Evolutionary conservation across 116 monocot species (phyloP), one percentile per base, ranked within the genome.

Genomic region (Trichopus zeylanicus): DNA sequence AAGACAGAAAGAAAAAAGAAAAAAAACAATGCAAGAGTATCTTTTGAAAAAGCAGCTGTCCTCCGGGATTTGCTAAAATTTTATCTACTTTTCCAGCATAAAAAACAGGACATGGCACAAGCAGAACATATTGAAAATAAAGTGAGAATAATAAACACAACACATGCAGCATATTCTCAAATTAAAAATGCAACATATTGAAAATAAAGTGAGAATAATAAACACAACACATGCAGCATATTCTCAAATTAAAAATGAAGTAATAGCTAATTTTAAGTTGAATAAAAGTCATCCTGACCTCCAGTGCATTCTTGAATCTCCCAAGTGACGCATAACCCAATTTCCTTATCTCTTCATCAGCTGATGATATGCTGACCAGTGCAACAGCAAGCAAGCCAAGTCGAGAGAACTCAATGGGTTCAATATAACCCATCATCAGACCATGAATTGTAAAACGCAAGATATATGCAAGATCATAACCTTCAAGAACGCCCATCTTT

Each of bases 341-440:
- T 39, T 70, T 91, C 48, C 98, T 63, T 27, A 82, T 30, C 20
- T 85, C 82, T 56, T 75, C 82, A 70, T 85, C 82, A 46, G 64
- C 55, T 35, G 98, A 98, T 68, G 98, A 88, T 63, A 98, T 82
- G 60, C 91, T 78, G 48, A 80, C 67, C 48, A 98, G 70, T 57
- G 88, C 67, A 53, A 91, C 62, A 29, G 88, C 87, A 62, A 98
- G 98, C 39, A 98, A 63, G 33, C 98, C 98, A 61, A 91, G n/a
- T 55, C 79, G 75, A 51, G 73, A 65, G 83, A 98, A 98, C 53
- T 98, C 98, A 28, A 75, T 31, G 13, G 91, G 88, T 13, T 88
- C 91, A 42, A 98, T 67, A 39, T 85, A 98, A 28, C 75, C 85
- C 73, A 76, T 85, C 7, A 57, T 37, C 34, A 91, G 62, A 70